phyloP scores from a whole-genome alignment of 2,329 filamentous ascomycete species.

The Tolypocladium tropicale region DNA sequence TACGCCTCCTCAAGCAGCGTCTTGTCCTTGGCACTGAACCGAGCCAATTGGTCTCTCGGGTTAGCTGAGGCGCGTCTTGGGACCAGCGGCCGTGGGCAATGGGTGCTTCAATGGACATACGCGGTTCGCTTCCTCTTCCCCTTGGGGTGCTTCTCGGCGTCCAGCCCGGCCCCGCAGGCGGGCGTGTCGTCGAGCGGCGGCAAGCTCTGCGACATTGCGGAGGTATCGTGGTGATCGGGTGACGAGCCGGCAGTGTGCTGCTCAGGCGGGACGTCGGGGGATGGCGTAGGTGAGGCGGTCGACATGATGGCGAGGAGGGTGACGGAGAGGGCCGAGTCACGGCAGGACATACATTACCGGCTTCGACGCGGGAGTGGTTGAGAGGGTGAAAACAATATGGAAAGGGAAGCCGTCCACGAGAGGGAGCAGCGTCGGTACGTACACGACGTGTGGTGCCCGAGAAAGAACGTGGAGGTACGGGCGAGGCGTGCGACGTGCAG shows the following conservation, averaged over 20 bases:
- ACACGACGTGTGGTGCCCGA: background rate
- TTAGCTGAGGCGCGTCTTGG: slow-evolving; percentile 6
- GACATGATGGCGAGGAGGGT: slow-evolving; percentile 11
- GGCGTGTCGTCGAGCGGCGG: slow-evolving; percentile 4
- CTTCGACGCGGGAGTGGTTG: background rate
- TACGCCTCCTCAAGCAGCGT: slow-evolving; percentile 80
- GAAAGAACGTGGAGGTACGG: slow-evolving; percentile 2
- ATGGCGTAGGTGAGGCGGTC: slow-evolving; percentile 10
- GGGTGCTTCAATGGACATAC: slow-evolving; percentile 29
- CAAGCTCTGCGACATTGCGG: slow-evolving; percentile 6
- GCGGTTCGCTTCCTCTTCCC: slow-evolving; percentile 53
- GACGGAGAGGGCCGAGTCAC: background rate
- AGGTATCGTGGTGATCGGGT: slow-evolving; percentile 13
- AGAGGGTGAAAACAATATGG: slow-evolving; percentile 1
- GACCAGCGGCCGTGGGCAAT: background rate
- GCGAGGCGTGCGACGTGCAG: slow-evolving; percentile 1
- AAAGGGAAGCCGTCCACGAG: slow-evolving; percentile 9
- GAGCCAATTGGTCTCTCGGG: slow-evolving; percentile 7
- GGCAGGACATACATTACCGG: slow-evolving; percentile 1
- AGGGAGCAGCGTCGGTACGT: slow-evolving; percentile 1
- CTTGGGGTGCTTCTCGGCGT: slow-evolving; percentile 40
- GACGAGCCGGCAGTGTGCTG: slow-evolving; percentile 12
- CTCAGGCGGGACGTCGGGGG: slow-evolving; percentile 12
- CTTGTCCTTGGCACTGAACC: slow-evolving; percentile 71
- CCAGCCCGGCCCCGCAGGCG: slow-evolving; percentile 12